phyloP scores from a whole-genome alignment of 176 grass and related monocot species.

The Echinochloa phyllopogon region DNA sequence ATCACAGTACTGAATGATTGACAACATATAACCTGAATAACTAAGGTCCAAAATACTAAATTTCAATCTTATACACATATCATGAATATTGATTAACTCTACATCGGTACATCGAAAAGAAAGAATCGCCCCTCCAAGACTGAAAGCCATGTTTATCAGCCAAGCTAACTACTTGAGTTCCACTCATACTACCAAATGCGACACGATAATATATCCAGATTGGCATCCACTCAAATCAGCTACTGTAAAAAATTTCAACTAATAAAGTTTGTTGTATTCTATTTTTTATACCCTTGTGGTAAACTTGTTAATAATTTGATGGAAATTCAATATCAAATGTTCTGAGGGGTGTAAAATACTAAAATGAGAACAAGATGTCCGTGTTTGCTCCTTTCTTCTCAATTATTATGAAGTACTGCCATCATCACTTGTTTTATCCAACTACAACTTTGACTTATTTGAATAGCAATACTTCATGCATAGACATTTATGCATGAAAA shows the following conservation, averaged over 20 bases:
- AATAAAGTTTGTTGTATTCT: background rate
- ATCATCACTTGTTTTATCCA: background rate
- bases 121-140: background rate
- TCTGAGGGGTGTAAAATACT: background rate
- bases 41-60: background rate
- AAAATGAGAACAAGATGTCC: slow-evolving; percentile 25
- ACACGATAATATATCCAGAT: background rate
- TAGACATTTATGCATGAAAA: background rate
- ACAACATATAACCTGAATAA: background rate
- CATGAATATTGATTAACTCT: background rate
- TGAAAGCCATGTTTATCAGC: background rate
- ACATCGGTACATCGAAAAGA: background rate
- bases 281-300: background rate
- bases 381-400: background rate
- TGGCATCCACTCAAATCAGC: background rate
- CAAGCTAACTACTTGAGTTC: background rate
- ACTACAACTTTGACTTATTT: background rate
- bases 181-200: background rate
- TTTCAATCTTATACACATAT: background rate
- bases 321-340: background rate
- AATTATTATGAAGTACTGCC: slow-evolving; percentile 14
- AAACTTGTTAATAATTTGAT: background rate
- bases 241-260: background rate
- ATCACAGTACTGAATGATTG: background rate
- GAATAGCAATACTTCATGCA: background rate